phyloP scores from a whole-genome alignment of 148 eudicot species.

The Amaranthus palmeri region DNA sequence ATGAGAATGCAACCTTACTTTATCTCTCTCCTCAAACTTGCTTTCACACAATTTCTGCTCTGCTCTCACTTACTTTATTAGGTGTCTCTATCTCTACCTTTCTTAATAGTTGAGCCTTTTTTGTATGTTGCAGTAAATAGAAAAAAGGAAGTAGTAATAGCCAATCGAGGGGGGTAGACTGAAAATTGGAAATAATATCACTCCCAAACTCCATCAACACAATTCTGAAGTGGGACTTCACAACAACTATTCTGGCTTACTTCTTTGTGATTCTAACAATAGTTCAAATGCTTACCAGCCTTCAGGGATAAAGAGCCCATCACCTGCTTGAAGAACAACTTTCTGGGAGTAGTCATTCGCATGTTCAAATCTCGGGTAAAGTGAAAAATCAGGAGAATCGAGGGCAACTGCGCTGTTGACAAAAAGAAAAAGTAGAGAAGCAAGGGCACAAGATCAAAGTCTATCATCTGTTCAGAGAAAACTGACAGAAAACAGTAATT shows the following conservation, averaged over 20 bases:
- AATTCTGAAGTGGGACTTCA: background rate
- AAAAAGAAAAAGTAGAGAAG: constrained; percentile 1
- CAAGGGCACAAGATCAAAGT: background rate
- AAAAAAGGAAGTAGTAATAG: too few relatives aligned
- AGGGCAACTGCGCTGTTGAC: constrained; percentile 58
- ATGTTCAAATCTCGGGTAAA: constrained; percentile 60
- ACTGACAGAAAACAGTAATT: too few relatives aligned
- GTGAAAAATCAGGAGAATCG: constrained; percentile 58
- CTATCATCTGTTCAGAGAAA: background rate
- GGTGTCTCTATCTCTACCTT: too few relatives aligned
- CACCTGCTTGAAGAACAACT: constrained; percentile 75
- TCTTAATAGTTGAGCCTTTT: too few relatives aligned
- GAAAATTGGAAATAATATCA: background rate
- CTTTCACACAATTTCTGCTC: too few relatives aligned
- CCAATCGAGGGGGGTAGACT: too few relatives aligned
- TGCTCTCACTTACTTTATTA: too few relatives aligned
- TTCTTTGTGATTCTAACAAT: background rate
- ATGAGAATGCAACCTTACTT: too few relatives aligned
- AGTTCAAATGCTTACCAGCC: constrained; percentile 60
- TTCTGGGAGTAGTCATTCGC: constrained; percentile 56
- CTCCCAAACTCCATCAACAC: background rate
- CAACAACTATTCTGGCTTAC: background rate
- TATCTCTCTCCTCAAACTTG: too few relatives aligned
- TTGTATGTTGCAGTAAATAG: too few relatives aligned
- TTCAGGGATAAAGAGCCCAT: constrained; percentile 90